A percentile compares a stretch with the other conserved stretches of the same genome.
phyloP scores from a whole-genome alignment of 306 rosid species.

The Fagus crenata region DNA sequence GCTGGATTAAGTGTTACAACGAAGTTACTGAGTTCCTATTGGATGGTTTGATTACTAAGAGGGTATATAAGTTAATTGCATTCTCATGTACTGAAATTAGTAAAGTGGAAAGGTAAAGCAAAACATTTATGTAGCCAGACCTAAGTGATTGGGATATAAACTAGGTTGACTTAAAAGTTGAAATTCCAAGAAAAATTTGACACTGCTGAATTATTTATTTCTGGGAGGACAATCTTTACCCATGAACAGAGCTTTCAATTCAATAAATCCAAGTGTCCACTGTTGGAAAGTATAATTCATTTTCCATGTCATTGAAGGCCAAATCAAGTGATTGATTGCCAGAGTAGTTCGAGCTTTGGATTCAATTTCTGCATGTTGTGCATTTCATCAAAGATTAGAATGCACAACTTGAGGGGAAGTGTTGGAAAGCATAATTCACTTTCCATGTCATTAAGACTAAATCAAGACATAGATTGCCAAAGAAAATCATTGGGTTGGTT shows the following conservation, averaged over 20 bases:
- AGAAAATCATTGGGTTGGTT: no score
- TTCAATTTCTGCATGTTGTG: no score
- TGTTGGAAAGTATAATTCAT: no score
- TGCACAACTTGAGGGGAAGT: no score
- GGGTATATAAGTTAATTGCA: not conserved
- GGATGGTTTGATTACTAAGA: not conserved
- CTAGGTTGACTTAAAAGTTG: not conserved
- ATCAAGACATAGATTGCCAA: no score
- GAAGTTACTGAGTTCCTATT: not conserved
- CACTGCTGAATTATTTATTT: not conserved
- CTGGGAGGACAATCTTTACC: not conserved
- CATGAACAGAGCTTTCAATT: not conserved
- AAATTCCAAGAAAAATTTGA: not conserved
- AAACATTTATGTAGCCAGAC: not conserved
- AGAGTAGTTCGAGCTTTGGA: no score
- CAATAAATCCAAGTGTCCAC: not conserved
- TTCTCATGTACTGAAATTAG: not conserved
- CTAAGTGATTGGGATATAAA: not conserved
- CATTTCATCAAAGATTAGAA: no score
- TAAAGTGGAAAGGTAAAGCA: not conserved
- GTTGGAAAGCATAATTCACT: no score
- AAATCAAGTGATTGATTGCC: no score
- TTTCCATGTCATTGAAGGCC: no score
- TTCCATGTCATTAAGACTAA: no score
- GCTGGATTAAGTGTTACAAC: conserved; percentile 9